These are phyloP conservation scores for Elsinoe ampelina DNA, from an alignment of 2,329 filamentous ascomycete genomes.

Conservation along the genomic window DNA sequence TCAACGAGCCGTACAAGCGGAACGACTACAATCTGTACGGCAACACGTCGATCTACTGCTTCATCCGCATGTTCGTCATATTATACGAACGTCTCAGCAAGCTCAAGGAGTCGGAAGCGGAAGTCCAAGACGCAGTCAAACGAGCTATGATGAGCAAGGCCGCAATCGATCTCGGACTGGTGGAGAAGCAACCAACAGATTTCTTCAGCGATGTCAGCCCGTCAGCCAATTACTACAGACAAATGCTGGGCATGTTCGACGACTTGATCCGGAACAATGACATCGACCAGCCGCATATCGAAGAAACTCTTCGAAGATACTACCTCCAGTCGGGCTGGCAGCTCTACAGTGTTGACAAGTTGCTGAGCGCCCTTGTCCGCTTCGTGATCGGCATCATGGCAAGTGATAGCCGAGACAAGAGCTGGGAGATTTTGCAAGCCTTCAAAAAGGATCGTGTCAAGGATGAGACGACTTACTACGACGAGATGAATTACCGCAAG, in stretches of 20 bases:
- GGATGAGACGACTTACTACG: constrained; percentile 79
- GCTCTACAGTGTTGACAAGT: constrained; percentile 83
- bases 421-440: constrained; percentile 75
- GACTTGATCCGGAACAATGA: constrained; percentile 69
- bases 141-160: constrained; percentile 69
- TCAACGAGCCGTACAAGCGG: constrained; percentile 71
- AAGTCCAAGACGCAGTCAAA: constrained; percentile 63
- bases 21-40: constrained; percentile 82
- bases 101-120: constrained; percentile 69
- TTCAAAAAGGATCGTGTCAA: constrained; percentile 74
- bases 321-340: constrained; percentile 89
- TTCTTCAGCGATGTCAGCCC: constrained; percentile 62
- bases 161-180: constrained; percentile 72
- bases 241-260: constrained; percentile 76
- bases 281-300: constrained; percentile 71
- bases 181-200: constrained; percentile 63
- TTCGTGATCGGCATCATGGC: constrained; percentile 76
- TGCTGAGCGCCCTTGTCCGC: constrained; percentile 71
- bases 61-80: constrained; percentile 88
- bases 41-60: constrained; percentile 86
- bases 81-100: constrained; percentile 75
- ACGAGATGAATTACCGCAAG: constrained; percentile 82
- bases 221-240: constrained; percentile 69
- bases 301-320: constrained; percentile 83
- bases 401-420: constrained; percentile 85